Evolutionary conservation across 225 moss, liverwort and hornwort genomes (phyloP).

Genomic region (Lunularia cruciata): DNA sequence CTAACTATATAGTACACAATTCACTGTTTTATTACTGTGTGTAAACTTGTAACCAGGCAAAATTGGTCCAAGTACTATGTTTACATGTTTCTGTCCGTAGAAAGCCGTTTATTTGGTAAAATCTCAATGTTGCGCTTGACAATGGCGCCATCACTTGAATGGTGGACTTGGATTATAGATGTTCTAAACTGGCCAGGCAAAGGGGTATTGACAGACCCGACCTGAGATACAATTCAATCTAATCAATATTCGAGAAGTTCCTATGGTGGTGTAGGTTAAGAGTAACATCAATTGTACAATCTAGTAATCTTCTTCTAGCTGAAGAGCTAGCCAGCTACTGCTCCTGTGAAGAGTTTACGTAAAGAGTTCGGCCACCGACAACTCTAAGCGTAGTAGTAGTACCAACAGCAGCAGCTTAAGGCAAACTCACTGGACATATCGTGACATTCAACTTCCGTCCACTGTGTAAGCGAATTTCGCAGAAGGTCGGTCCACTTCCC

Average conservation of each 20-base stretch:
- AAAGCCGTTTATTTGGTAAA: slow-evolving; percentile 36
- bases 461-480: not conserved
- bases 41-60: slow-evolving; percentile 38
- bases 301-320: slow-evolving; percentile 2
- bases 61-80: slow-evolving; percentile 34
- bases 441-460: not conserved
- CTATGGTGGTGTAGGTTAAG: slow-evolving; percentile 17
- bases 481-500: slow-evolving; percentile 6
- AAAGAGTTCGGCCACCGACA: not conserved
- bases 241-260: slow-evolving; percentile 24
- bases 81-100: slow-evolving; percentile 30
- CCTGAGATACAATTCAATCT: slow-evolving; percentile 28
- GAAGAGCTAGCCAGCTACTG: slow-evolving; percentile 13
- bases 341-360: not conserved
- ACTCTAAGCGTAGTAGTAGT: slow-evolving; percentile 4
- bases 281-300: slow-evolving; percentile 31
- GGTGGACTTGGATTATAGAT: slow-evolving; percentile 25
- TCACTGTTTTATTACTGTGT: slow-evolving; percentile 27
- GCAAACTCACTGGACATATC: slow-evolving; percentile 7
- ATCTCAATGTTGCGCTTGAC: slow-evolving; percentile 29
- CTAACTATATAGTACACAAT: slow-evolving; percentile 19
- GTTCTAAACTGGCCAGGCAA: slow-evolving; percentile 27
- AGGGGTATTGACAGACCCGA: slow-evolving; percentile 28
- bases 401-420: not conserved
- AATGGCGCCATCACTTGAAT: slow-evolving; percentile 29